Base-by-base conservation (phyloP, 768 basidiomycete genomes). In the Mycena polygramma region DNA sequence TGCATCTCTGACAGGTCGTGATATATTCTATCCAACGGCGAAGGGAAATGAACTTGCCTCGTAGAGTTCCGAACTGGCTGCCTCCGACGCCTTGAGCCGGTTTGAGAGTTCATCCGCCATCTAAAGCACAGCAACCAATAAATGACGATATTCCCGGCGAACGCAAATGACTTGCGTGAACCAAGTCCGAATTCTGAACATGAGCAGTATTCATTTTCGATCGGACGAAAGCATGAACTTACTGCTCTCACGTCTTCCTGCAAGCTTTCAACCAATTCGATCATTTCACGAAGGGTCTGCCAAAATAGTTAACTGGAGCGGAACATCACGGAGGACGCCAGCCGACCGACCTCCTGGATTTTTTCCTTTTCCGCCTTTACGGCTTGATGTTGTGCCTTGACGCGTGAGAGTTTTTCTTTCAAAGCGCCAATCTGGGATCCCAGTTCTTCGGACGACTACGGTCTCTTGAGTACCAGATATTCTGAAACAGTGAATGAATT, bases 221-320 rank as follows among this genome's bases (percentile, higher is more conserved):
- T 30, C 30, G 6, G 30, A 30, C 30, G 30, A 30, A 30, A 30
- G 20, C 26, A 15, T 7, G 4, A 43, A 46, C 51, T 59, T 9
- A 55, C 66, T 22, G 19, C 51, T 36, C 46, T n/a, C 2, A 22
- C 37, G 0, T 68, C 37, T 7, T 55, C 54, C n/a, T 62, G 45
- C 14, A 49, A 26, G 17, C 13, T 20, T 45, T 68, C 67, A 7
- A 62, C 67, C 19, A 68, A 0, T 0, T 49, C 61, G 7, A 62
- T 57, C 60, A 68, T 39, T 6, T 68, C 67, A 0, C 55, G 60
- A 17, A 61, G 45, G 10, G 67, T 68, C 67, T 68, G 20, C 1
- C 22, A 17, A 68, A 48, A 1, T 10, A 15, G 19, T 24, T 7
- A 46, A 22, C 41, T 15, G 22, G 30, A 30, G n/a, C 20, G 17